These are phyloP conservation scores for Neocucurbitaria cava DNA, from an alignment of 2,329 filamentous ascomycete species.

Conservation along the genomic window DNA sequence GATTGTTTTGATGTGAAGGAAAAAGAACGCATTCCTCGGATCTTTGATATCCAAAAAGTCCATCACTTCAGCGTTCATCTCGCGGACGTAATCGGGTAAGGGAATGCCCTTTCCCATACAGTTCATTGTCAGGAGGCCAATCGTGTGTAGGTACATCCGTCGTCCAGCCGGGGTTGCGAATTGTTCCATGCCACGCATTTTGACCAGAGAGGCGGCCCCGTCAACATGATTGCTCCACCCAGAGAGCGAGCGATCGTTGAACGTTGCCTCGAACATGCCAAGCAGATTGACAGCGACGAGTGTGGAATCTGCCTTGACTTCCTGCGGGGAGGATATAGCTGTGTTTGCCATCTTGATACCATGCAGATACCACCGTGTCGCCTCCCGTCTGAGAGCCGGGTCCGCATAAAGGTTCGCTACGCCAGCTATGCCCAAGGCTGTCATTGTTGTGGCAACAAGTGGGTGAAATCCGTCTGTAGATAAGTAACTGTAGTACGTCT, in stretches of 20 bases:
- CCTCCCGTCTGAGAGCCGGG: slow-evolving; percentile 31
- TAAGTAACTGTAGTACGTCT: slow-evolving; percentile 30
- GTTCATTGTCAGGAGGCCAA: slow-evolving; percentile 36
- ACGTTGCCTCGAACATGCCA: slow-evolving; percentile 44
- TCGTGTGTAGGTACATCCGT: slow-evolving; percentile 42
- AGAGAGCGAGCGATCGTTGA: slow-evolving; percentile 35
- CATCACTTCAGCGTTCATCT: slow-evolving; percentile 31
- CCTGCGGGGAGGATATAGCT: slow-evolving; percentile 33
- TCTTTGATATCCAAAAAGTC: slow-evolving; percentile 29
- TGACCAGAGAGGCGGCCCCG: slow-evolving; percentile 42
- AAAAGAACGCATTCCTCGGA: slow-evolving; percentile 37
- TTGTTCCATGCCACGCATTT: slow-evolving; percentile 38
- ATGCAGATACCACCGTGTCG: slow-evolving; percentile 39
- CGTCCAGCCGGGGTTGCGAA: slow-evolving; percentile 37
- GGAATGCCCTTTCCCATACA: slow-evolving; percentile 33
- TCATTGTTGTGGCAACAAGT: slow-evolving; percentile 42
- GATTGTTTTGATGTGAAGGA: slow-evolving; percentile 34
- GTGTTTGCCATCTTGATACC: slow-evolving; percentile 43
- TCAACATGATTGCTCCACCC: slow-evolving; percentile 47
- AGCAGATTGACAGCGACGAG: slow-evolving; percentile 40
- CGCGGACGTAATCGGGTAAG: slow-evolving; percentile 33
- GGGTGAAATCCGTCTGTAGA: slow-evolving; percentile 43
- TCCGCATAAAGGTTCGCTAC: slow-evolving; percentile 40
- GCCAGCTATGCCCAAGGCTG: slow-evolving; percentile 43
- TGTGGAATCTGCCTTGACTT: slow-evolving; percentile 41